Conservation (phyloP, 2,329 filamentous ascomycete species). For the Verticillium tricorpus region DNA sequence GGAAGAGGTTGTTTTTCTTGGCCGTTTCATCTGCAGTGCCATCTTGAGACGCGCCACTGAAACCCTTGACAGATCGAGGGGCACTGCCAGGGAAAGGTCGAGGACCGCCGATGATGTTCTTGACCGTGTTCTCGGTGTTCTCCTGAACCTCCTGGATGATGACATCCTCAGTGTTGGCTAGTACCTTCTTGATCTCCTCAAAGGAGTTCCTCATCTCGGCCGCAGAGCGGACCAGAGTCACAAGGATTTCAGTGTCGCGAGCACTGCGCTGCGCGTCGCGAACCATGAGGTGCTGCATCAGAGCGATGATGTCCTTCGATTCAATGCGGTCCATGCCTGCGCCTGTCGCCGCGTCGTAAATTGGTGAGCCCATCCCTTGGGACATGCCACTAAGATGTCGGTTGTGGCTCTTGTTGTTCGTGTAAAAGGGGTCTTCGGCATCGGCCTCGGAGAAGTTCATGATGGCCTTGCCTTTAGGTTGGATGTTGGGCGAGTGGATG, state of each 20-base stretch:
- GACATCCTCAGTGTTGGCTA: constrained; percentile 83
- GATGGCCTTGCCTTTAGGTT: constrained; percentile 52
- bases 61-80: constrained; percentile 53
- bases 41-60: constrained; percentile 32
- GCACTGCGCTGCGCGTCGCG: constrained; percentile 95
- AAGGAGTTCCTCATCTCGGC: constrained; percentile 97
- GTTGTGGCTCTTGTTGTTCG: constrained; percentile 42
- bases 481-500: constrained; percentile 48
- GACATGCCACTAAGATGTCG: constrained; percentile 84
- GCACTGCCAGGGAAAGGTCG: constrained; percentile 71
- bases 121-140: constrained; percentile 79
- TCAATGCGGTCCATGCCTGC: constrained; percentile 87
- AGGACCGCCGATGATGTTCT: constrained; percentile 79
- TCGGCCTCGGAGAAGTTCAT: constrained; percentile 30
- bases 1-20: constrained; percentile 87
- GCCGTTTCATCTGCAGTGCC: constrained; percentile 52
- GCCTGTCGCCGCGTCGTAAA: constrained; percentile 87
- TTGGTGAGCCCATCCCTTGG: constrained; percentile 81
- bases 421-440: constrained; percentile 64
- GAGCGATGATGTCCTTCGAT: constrained; percentile 90
- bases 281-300: constrained; percentile 99
- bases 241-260: constrained; percentile 91
- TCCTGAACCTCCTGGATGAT: constrained; percentile 85
- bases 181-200: constrained; percentile 88
- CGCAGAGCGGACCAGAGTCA: constrained; percentile 87